A percentile compares a stretch with the other conserved stretches of the same genome.
Conservation (phyloP, 352 stramenopile species). For the Globisporangium radiosum region DNA sequence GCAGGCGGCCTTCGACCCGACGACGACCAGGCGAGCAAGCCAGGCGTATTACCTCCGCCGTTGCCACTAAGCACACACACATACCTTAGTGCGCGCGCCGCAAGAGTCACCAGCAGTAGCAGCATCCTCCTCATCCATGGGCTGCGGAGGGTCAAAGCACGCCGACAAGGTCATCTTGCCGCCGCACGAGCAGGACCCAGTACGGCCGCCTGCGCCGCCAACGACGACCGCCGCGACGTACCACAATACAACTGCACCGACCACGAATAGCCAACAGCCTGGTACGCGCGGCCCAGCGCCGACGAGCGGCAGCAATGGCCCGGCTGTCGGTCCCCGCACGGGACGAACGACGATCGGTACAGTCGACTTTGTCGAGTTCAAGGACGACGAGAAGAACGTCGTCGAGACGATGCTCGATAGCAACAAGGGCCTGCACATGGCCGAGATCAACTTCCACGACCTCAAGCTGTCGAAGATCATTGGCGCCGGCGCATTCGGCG, state of each 20-base stretch:
- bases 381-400: constrained; percentile 82
- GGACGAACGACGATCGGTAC: constrained; percentile 24
- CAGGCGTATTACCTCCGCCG: too few relatives aligned
- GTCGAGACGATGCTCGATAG: constrained; percentile 86
- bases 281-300: neutral
- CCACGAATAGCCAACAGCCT: neutral
- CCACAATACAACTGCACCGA: neutral
- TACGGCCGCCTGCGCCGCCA: neutral
- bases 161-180: constrained; percentile 3
- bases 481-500: constrained; percentile 75
- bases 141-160: constrained; percentile 11
- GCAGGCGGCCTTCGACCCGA: too few relatives aligned
- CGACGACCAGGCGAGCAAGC: too few relatives aligned
- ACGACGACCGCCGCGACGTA: neutral
- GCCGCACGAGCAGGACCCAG: neutral
- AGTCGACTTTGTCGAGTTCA: constrained; percentile 81
- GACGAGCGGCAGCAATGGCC: neutral
- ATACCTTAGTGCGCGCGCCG: neutral
- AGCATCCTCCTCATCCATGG: constrained; percentile 1
- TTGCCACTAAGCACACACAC: neutral
- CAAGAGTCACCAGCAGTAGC: neutral
- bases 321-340: neutral
- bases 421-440: constrained; percentile 83
- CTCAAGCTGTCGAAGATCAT: constrained; percentile 88
- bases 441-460: constrained; percentile 87